Percentiles rank a stretch among this genome's conserved stretches.
phyloP scores from a whole-genome alignment of 2,329 filamentous ascomycete species.

The Nigrograna mackinnonii region DNA sequence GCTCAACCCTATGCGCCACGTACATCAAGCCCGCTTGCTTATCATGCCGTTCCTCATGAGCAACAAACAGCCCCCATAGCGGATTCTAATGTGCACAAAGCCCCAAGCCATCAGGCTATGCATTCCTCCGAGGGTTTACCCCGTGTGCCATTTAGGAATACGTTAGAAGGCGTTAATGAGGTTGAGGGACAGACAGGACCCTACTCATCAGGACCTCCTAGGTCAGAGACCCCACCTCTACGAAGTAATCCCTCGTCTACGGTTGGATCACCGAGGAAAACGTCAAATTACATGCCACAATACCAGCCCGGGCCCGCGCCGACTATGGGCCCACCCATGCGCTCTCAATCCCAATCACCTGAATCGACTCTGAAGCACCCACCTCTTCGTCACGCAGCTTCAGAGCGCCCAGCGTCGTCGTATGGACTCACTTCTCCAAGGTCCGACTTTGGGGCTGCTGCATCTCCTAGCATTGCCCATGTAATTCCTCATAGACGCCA shows the following conservation, averaged over 20 bases:
- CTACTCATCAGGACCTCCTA: constrained; percentile 19
- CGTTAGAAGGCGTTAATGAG: constrained; percentile 38
- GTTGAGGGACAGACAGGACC: constrained; percentile 27
- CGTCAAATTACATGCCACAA: constrained; percentile 49
- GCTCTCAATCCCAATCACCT: constrained; percentile 64
- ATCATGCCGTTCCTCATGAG: constrained; percentile 45
- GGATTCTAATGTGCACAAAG: constrained; percentile 10
- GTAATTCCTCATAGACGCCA: constrained; percentile 39
- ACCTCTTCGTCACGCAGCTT: constrained; percentile 43
- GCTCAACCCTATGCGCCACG: constrained; percentile 62
- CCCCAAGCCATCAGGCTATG: constrained; percentile 25
- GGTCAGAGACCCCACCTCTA: constrained; percentile 33
- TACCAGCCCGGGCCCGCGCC: constrained; percentile 45
- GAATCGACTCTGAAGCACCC: constrained; percentile 56
- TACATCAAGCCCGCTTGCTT: constrained; percentile 67
- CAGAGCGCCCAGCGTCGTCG: constrained; percentile 59
- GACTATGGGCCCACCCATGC: constrained; percentile 44
- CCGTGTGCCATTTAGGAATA: constrained; percentile 27
- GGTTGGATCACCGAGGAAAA: constrained; percentile 45
- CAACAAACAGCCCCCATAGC: constrained; percentile 8
- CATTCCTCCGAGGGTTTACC: constrained; percentile 29
- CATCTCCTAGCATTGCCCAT: constrained; percentile 18
- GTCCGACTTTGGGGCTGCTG: constrained; percentile 30
- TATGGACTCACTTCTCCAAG: constrained; percentile 50
- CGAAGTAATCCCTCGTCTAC: constrained; percentile 35